Conservation (phyloP, 2,329 filamentous ascomycete genomes). For the Thelonectria discophora region DNA sequence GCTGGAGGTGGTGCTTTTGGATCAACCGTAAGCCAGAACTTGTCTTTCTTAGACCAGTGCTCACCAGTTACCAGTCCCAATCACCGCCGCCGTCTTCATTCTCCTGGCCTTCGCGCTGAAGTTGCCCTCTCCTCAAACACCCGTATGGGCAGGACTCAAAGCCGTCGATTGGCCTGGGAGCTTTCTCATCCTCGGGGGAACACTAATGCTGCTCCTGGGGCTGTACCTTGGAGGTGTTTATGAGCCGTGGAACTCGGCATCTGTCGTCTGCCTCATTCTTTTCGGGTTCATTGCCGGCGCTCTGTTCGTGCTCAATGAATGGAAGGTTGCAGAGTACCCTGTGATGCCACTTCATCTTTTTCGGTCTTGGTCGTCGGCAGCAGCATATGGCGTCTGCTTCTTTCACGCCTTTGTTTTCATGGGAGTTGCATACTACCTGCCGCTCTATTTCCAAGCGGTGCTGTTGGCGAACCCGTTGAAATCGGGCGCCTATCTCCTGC, state of each 20-base stretch:
- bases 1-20: conserved; percentile 60
- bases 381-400: conserved; percentile 58
- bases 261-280: conserved; percentile 69
- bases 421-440: conserved; percentile 74
- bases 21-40: conserved; percentile 55
- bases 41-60: conserved; percentile 14
- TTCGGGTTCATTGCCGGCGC: conserved; percentile 62
- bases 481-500: conserved; percentile 70
- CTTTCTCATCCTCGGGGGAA: conserved; percentile 68
- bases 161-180: conserved; percentile 70
- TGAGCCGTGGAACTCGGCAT: conserved; percentile 68
- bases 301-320: conserved; percentile 69
- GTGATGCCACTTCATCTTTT: conserved; percentile 75
- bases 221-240: conserved; percentile 74
- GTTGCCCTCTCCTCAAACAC: conserved; percentile 72
- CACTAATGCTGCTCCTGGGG: conserved; percentile 74
- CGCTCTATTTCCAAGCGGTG: conserved; percentile 77
- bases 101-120: conserved; percentile 70
- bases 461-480: conserved; percentile 66
- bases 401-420: conserved; percentile 68
- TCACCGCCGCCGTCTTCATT: conserved; percentile 64
- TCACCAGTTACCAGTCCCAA: conserved; percentile 48
- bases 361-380: conserved; percentile 62
- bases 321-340: conserved; percentile 69
- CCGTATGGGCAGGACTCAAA: conserved; percentile 67